Evolutionary conservation across 2,329 filamentous ascomycete genomes (phyloP), one percentile per base, ranked within the genome.

Genomic region (Malbranchea zuffiana): DNA sequence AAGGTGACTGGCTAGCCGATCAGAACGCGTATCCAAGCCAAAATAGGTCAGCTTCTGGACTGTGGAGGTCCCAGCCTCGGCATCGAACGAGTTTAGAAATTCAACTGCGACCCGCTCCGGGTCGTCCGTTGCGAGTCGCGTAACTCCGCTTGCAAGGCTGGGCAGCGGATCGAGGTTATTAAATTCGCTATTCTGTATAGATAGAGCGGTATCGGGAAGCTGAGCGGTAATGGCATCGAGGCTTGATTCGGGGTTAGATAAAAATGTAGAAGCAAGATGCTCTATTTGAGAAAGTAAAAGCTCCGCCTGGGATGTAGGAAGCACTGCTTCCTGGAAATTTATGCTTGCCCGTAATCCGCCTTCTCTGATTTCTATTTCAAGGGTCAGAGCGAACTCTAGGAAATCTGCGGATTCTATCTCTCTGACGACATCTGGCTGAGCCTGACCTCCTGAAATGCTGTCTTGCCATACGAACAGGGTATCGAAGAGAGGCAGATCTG

Each of bases 401-500:
- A 74, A 72, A 52, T 95, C 87, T 4, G 69, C 57, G 35, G 80
- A 75, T 17, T 71, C 67, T 0, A 73, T 53, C 37, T 85, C 66
- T 6, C 50, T 56, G 0, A 88, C 62, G 44, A 49, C 47, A 48
- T 61, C 51, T 3, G 51, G 44, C n/a, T 52, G 45, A 2, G 46
- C 43, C 18, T 63, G 28, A 7, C 3, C 19, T 16, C 13, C 37
- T 11, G 56, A 55, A 1, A 57, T 45, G 12, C 47, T 59, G 51
- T 93, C 80, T 49, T 95, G 87, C 67, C 87, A 95, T 0, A 87
- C 78, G 49, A 93, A 79, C 0, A 94, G 63, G 1, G 78, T 70
- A 47, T 93, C 82, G 47, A 88, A 94, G 0, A 93, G 58, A 1
- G 61, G 59, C 5, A 39, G 34, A 25, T 74, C 67, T 1, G 69